Conservation (phyloP, 306 rosid genomes). For the peach (Prunus persica) region Prunus_persica_NCBIv2 NC_034015.1:13803001-13803500, state of each 20-base stretch:
- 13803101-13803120: conserved; percentile 76
- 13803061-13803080: conserved; percentile 43
- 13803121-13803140: conserved; percentile 88
- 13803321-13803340: conserved; percentile 48
- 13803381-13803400: not conserved
- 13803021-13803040: not conserved
- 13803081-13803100: conserved; percentile 93
- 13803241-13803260: not conserved
- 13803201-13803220: not conserved
- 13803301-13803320: conserved; percentile 86
- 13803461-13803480: not conserved
- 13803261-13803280: conserved; percentile 2
- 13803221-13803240: not conserved
- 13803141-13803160: conserved; percentile 59
- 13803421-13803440: not conserved
- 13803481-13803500: not conserved
- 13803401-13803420: not conserved
- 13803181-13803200: not conserved
- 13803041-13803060: conserved; percentile 5
- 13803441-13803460: not conserved
- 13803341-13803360: conserved; percentile 55
- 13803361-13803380: conserved; percentile 59
- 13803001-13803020: conserved; percentile 12
- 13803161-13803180: conserved; percentile 8
- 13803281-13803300: conserved; percentile 73